Base-by-base conservation (phyloP, 495 filamentous ascomycete genomes). In the Lasiosphaeris hirsuta region DNA sequence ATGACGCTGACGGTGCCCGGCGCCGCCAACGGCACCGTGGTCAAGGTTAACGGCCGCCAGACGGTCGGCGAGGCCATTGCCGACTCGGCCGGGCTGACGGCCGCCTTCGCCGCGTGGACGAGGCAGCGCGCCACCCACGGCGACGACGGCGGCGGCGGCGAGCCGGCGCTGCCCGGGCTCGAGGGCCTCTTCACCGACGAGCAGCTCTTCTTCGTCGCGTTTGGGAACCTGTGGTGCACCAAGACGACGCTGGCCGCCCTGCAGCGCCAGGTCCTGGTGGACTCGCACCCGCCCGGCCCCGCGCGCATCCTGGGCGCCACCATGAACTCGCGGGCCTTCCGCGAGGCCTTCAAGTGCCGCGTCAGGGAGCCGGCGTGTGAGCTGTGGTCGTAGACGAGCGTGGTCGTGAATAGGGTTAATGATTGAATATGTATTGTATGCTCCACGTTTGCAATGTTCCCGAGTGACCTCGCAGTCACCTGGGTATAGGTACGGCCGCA, bases 1-100 rank as follows among this genome's bases (percentile, higher is more conserved):
- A 87, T 81, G 59, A 83, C 80, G 1, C 40, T 48, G 8, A 15
- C 30, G 33, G 51, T 11, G 5, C 1, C 7, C 10, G 17, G n/a
- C 17, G 56, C 23, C 23, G 23, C 2, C 23, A 15, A 19, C 7
- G 30, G 35, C 4, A 18, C 11, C 2, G 14, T 10, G 14, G n/a
- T 40, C n/a, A 51, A 51, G 15, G 13, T 51, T 1, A 18, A 51
- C 34, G 49, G 49, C 2, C 7, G 18, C 4, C 11, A 11, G 35
- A 51, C 49, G 35, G 35, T 51, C 4, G 36, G 15, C 9, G 49
- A 51, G 49, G 40, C 38, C 35, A 11, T 38, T 7, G 49, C 49
- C 2, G 49, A 51, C 30, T 39, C 34, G 7, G 36, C 36, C 0
- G 49, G 49, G 35, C 34, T 51, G 11, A 23, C 40, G 13, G 49